Evolutionary conservation across 75 land plant genomes (phyloP).

Genomic region (Selaginella tamariscina): DNA sequence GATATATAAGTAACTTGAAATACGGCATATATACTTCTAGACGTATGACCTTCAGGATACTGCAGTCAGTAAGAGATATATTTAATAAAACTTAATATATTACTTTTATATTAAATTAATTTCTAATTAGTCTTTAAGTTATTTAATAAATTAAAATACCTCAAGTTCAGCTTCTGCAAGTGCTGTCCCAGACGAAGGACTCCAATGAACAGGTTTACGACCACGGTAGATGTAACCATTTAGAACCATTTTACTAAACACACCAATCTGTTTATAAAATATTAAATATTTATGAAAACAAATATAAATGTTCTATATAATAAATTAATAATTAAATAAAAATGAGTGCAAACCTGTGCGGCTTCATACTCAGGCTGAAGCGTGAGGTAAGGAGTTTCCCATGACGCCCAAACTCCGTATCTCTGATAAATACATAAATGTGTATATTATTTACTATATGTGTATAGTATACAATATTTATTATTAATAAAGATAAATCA

Average conservation of each 20-base stretch:
- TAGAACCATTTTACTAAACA: conserved; percentile 82
- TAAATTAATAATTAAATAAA: background rate
- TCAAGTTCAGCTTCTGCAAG: conserved; percentile 99
- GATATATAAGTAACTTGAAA: conserved; percentile 48
- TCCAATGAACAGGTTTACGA: conserved; percentile 98
- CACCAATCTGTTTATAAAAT: conserved; percentile 51
- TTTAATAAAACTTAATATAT: background rate
- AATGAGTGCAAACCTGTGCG: conserved; percentile 54
- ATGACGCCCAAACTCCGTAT: conserved; percentile 93
- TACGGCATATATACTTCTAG: conserved; percentile 74
- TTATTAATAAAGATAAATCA: background rate
- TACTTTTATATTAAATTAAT: no score
- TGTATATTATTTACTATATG: no score
- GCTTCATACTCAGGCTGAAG: conserved; percentile 97
- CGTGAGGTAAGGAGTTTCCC: conserved; percentile 87
- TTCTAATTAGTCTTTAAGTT: background rate
- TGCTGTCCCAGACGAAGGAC: conserved; percentile 97
- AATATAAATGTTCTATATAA: background rate
- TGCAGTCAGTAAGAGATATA: conserved; percentile 26
- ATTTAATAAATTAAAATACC: conserved; percentile 28
- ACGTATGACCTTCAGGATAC: conserved; percentile 96
- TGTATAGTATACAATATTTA: no score
- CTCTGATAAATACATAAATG: no score
- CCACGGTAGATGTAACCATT: conserved; percentile 90
- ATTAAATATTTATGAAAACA: background rate